Percentiles rank a stretch among this genome's conserved stretches.
Conservation (phyloP, 148 eudicot genomes). For the Vaccinium myrtillus region DNA sequence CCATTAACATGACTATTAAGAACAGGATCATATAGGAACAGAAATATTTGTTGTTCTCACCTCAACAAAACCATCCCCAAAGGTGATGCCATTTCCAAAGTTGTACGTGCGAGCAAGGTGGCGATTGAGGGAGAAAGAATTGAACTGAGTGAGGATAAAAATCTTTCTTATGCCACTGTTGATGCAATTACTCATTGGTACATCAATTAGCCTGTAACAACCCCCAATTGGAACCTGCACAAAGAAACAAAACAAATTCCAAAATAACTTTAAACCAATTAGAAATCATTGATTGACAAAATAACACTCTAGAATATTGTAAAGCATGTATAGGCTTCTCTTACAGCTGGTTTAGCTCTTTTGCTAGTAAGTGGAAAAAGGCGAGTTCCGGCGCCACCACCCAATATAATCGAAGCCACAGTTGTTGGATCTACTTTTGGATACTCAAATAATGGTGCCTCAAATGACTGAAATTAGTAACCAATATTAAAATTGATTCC, state of each 20-base stretch:
- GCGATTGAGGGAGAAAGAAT: conserved; percentile 92
- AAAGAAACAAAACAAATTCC: not conserved
- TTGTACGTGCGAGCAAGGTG: conserved; percentile 76
- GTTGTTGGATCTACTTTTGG: conserved; percentile 65
- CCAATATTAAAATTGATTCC: not conserved
- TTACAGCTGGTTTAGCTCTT: conserved; percentile 93
- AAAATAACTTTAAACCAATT: not conserved
- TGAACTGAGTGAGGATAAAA: conserved; percentile 89
- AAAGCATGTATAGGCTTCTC: conserved; percentile 14
- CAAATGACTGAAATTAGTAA: conserved; percentile 39
- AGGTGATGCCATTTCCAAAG: conserved; percentile 84
- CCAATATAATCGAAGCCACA: conserved; percentile 82
- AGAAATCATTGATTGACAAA: not conserved
- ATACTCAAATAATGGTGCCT: conserved; percentile 42
- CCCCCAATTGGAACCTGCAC: conserved; percentile 94
- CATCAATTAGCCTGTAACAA: conserved; percentile 90
- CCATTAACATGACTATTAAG: not conserved
- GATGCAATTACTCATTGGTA: conserved; percentile 97
- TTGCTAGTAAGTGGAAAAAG: conserved; percentile 83
- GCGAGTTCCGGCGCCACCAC: conserved; percentile 92
- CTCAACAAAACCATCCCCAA: conserved; percentile 97
- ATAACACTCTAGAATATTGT: not conserved
- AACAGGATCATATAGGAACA: not conserved
- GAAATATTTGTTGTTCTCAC: conserved; percentile 31
- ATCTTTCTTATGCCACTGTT: conserved; percentile 90